These are phyloP conservation scores for Talaromyces nanjingensis DNA, from an alignment of 495 filamentous ascomycete genomes.

Conservation along the genomic window DNA sequence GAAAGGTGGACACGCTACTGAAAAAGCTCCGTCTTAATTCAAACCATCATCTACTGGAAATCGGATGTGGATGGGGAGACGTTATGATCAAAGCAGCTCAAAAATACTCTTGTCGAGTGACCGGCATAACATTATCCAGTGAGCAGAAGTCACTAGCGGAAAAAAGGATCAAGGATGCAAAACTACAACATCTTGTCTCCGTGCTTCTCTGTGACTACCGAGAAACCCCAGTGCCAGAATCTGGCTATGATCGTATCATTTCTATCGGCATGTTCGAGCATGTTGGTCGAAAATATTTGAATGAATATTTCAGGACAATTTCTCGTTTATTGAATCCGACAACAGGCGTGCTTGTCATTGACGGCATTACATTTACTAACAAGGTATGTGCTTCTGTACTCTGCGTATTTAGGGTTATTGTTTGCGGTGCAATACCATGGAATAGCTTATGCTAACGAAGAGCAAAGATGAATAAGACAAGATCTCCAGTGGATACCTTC, in stretches of 20 bases:
- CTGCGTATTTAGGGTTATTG: neutral
- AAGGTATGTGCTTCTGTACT: slow-evolving; percentile 14
- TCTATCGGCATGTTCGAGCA: slow-evolving; percentile 74
- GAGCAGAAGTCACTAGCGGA: slow-evolving; percentile 59
- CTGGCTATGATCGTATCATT: slow-evolving; percentile 60
- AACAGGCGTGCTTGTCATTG: slow-evolving; percentile 61
- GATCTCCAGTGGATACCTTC: slow-evolving; percentile 40
- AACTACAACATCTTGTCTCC: slow-evolving; percentile 44
- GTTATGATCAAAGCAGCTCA: slow-evolving; percentile 57
- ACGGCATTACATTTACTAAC: slow-evolving; percentile 72
- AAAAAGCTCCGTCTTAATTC: slow-evolving; percentile 50
- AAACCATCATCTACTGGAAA: slow-evolving; percentile 60
- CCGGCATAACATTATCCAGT: slow-evolving; percentile 51
- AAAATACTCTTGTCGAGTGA: slow-evolving; percentile 54
- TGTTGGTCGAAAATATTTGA: slow-evolving; percentile 57
- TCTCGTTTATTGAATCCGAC: slow-evolving; percentile 53
- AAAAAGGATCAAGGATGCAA: slow-evolving; percentile 45
- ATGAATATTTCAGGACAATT: slow-evolving; percentile 54
- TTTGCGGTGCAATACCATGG: neutral
- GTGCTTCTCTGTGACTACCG: slow-evolving; percentile 58
- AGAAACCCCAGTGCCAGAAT: slow-evolving; percentile 38
- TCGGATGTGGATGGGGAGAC: slow-evolving; percentile 64
- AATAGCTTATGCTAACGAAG: neutral
- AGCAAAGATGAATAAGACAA: slow-evolving; percentile 32
- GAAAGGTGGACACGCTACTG: slow-evolving; percentile 57